Evolutionary conservation across 345 rosid species (phyloP), one percentile per base, ranked within the genome.

Genomic region (Leavenworthia alabamica): DNA sequence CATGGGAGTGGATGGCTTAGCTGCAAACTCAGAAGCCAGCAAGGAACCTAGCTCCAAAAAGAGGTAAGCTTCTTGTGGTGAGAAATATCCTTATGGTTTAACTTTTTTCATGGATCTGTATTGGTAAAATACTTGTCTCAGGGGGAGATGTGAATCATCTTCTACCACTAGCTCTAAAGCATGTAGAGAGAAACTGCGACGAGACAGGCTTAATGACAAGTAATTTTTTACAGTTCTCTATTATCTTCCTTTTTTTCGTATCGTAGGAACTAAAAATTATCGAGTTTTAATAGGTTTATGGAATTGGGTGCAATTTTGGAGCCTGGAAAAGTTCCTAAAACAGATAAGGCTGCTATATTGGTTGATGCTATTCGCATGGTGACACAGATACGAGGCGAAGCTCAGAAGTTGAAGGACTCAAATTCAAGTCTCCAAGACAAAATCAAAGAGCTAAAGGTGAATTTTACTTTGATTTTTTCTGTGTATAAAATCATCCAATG

Each of bases 171-270:
- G 92, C 87, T 93, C 99, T 27, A 93, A 93, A 67, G 99, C 99
- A 32, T 89, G 99, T 67, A 80, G 99, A 81, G 99, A 93, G 84
- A 93, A 93, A 83, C 56, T 80, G 86, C 97, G 99, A 11, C 81
- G 99, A 52, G 97, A 89, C 75, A 81, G 78, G 74, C 85, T 93
- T 44, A 93, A 89, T 66, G 99, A 93, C 84, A 93, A 87, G 99
- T 93, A n/a, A 47, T 57, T 37, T 71, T 56, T 22, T 12, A 13
- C 9, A n/a, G 20, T 47, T 37, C 26, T 43, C 40, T 51, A 41
- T n/a, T 53, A 20, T 46, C 36, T 58, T 68, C 49, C 15, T 16
- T n/a, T 8, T 56, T 10, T 15, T 7, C 47, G 12, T 12, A n/a
- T n/a, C n/a, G n/a, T 2, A 33, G 43, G 72, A 37, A 57, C 44